phyloP scores from a whole-genome alignment of 371 early-diverging fungal genomes.

The Funneliformis caledonium region DNA sequence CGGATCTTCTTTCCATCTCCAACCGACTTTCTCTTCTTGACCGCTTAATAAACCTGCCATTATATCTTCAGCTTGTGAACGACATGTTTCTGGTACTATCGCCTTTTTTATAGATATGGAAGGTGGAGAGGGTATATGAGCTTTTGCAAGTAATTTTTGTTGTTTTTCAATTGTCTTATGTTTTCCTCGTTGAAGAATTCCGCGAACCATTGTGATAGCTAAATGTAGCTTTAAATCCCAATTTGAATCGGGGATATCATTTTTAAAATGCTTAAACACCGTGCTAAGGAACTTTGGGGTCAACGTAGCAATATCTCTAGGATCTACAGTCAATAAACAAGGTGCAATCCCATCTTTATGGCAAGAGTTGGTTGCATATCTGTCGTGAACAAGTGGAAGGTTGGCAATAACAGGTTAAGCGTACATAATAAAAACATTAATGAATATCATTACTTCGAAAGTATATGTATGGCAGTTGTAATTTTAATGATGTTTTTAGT shows the following conservation, averaged over 20 bases:
- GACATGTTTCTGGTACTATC: conserved; percentile 32
- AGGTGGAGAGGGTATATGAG: conserved; percentile 18
- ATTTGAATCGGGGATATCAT: conserved; percentile 33
- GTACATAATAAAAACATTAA: too few species aligned
- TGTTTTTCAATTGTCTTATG: conserved; percentile 38
- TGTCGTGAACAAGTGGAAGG: too few species aligned
- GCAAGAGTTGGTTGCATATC: too few species aligned
- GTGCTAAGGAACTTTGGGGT: conserved; percentile 27
- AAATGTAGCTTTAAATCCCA: conserved; percentile 40
- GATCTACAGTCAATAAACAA: not conserved
- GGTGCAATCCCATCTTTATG: too few species aligned
- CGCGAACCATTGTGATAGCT: not conserved
- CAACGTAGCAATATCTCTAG: conserved; percentile 27
- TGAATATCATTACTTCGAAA: too few species aligned
- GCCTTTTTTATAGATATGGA: conserved; percentile 20
- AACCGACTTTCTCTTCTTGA: conserved; percentile 39
- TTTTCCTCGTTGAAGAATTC: conserved; percentile 9
- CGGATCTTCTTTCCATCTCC: conserved; percentile 40
- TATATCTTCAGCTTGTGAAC: conserved; percentile 41
- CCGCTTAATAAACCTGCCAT: conserved; percentile 40
- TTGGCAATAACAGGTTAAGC: too few species aligned
- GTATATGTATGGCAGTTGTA: too few species aligned
- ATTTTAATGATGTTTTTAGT: too few species aligned
- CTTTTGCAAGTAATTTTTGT: conserved; percentile 29
- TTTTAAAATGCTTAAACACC: conserved; percentile 30